Evolutionary conservation across 306 rosid species (phyloP), one percentile per base, ranked within the genome.

Genomic region (Alnus rubra): DNA sequence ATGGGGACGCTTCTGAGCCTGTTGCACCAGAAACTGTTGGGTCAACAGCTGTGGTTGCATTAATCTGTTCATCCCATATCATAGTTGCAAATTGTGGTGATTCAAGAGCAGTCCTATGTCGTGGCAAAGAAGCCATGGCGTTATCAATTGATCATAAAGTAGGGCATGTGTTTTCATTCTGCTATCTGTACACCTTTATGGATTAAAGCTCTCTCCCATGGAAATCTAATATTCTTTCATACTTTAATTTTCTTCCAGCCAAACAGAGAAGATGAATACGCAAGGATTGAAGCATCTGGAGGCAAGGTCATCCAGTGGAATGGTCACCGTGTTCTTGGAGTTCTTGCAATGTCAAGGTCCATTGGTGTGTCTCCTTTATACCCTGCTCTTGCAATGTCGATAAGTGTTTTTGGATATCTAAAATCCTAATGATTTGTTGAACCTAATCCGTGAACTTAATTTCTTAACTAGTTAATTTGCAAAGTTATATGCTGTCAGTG

Each of bases 311-410:
- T 88, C 37, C 88, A 86, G 51, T 88, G 92, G 92, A 77, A 86
- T 0, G 92, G 92, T 2, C 92, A 86, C 64, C 90, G 92, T 31
- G 90, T 88, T 30, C 86, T 78, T 4, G 92, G 92, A 4, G 90
- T 88, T 80, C 89, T 88, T 76, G 92, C 90, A 45, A 88, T 88
- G 88, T 88, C 92, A 53, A 84, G 92, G 74, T 88, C 92, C 80
- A 88, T 88, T 69, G 92, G 92, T 88, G 79, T 3, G 84, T 80
- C 49, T 59, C 7, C 16, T 68, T 47, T 74, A 67, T 42, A 47
- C 56, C 47, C 28, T 23, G 28, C 28, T 23, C 28, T 23, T 23
- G 28, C 7, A 64, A 39, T 39, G 49, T 18, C 4, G 50, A 67
- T 48, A 9, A 48, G 51, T 48, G 51, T 48, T 48, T 48, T 39